Base-by-base conservation (phyloP, 2,329 filamentous ascomycete species). In the Incumbomyces delicatus region DNA sequence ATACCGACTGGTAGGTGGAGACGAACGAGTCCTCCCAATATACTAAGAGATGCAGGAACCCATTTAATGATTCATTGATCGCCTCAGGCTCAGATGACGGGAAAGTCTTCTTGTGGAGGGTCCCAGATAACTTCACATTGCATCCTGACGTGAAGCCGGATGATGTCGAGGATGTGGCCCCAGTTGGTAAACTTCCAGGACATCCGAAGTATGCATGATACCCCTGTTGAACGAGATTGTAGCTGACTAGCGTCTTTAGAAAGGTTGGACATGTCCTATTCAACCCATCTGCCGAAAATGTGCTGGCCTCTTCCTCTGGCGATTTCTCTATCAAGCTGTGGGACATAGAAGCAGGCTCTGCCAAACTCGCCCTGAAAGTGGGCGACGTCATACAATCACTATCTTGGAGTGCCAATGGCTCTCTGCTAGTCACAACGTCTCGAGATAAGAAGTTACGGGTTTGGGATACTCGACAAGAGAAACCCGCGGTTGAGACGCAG, bases 221-320 rank as follows among this genome's bases (percentile, higher is more conserved):
- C 29, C 13, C 10, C 32, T 13, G 4, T 2, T 8, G 32, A 4
- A n/a, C 18, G 12, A 44, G 33, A 48, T 50, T 48, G 38, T 20
- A 32, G 41, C 49, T 57, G 40, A 46, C 36, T 48, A 50, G 52
- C 22, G 44, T 34, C 14, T 46, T 51, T 64, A 94, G 90, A 68
- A 98, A 98, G 70, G 87, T 98, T 54, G 92, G 92, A 51, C 92
- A 98, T 67, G 90, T 98, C 56, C 79, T 95, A 46, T 98, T 96
- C 77, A 96, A 98, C 71, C 89, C 92, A 43, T 81, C 90, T 35
- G 92, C 92, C 60, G 88, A 95, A 63, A 94, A 94, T 67, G 83
- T 98, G 57, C 83, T 98, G 42, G 90, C 92, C 45, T 95, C 89
- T 27, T 85, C 90, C 32, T 96, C 92, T 12, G 92, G 90, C 61